A percentile compares a stretch with the other conserved stretches of the same genome.
phyloP scores from a whole-genome alignment of 495 filamentous ascomycete genomes.

The Schizothecium vesticola region DNA sequence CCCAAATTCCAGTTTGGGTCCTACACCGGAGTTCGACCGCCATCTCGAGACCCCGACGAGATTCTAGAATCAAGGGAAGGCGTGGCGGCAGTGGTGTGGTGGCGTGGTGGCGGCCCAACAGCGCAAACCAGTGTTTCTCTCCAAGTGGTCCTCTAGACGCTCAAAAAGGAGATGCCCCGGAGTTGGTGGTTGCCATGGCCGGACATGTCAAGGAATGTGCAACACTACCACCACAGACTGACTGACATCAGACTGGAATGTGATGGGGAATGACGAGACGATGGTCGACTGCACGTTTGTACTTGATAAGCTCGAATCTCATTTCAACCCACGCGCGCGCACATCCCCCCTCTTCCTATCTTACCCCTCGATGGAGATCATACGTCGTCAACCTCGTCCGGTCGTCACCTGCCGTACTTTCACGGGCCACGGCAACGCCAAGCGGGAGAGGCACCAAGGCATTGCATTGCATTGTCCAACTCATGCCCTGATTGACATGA shows the following conservation, averaged over 20 bases:
- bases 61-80: no score
- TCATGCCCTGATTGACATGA: not conserved
- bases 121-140: no score
- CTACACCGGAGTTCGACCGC: not conserved
- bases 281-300: not conserved
- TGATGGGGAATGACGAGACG: not conserved
- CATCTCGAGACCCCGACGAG: not conserved
- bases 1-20: not conserved
- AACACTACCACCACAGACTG: not conserved
- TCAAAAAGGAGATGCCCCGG: not conserved
- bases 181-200: not conserved
- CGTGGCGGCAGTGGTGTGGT: not conserved
- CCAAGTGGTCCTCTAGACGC: not conserved
- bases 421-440: not conserved
- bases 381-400: not conserved
- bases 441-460: not conserved
- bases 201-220: no score
- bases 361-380: conserved; percentile 7
- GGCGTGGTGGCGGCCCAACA: not conserved
- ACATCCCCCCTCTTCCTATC: no score
- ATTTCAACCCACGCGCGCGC: not conserved
- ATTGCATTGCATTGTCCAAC: not conserved
- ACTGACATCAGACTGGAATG: not conserved
- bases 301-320: not conserved
- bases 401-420: not conserved